phyloP scores from a whole-genome alignment of 2,329 filamentous ascomycete genomes.

The Penicillium sp. region DNA sequence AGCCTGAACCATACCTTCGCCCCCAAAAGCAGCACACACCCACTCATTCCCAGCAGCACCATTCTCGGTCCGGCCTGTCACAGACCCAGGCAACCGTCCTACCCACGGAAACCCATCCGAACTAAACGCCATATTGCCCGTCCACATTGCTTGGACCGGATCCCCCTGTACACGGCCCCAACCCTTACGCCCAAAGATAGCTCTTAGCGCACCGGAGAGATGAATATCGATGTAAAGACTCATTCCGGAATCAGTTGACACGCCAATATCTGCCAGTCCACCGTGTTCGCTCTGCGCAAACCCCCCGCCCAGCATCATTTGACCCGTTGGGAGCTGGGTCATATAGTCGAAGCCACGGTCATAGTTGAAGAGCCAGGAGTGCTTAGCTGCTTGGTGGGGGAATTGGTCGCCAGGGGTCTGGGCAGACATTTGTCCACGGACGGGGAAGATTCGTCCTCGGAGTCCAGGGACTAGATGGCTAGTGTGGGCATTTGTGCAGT shows the following conservation, averaged over 20 bases:
- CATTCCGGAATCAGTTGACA: constrained; percentile 47
- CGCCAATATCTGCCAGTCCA: constrained; percentile 50
- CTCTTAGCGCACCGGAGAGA: constrained; percentile 27
- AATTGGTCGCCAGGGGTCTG: constrained; percentile 37
- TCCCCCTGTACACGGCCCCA: constrained; percentile 23
- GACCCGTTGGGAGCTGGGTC: constrained; percentile 48
- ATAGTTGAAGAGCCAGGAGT: constrained; percentile 55
- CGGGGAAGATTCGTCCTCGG: constrained; percentile 38
- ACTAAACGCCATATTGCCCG: constrained; percentile 52
- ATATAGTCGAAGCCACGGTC: constrained; percentile 53
- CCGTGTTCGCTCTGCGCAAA: constrained; percentile 45
- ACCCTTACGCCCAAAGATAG: constrained; percentile 25
- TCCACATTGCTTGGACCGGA: constrained; percentile 31
- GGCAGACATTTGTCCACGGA: constrained; percentile 45
- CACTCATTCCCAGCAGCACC: constrained; percentile 22
- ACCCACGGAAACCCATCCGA: constrained; percentile 54
- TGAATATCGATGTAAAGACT: constrained; percentile 29
- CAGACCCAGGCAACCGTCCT: constrained; percentile 37
- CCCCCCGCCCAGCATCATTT: constrained; percentile 58
- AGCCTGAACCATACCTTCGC: constrained; percentile 35
- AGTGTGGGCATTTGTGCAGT: constrained; percentile 59
- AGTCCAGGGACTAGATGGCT: constrained; percentile 52
- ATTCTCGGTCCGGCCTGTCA: constrained; percentile 12
- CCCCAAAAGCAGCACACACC: constrained; percentile 31
- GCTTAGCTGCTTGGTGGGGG: constrained; percentile 32